Base-by-base conservation (phyloP, 2,329 filamentous ascomycete genomes). In the Periglandula ipomoeae region DNA sequence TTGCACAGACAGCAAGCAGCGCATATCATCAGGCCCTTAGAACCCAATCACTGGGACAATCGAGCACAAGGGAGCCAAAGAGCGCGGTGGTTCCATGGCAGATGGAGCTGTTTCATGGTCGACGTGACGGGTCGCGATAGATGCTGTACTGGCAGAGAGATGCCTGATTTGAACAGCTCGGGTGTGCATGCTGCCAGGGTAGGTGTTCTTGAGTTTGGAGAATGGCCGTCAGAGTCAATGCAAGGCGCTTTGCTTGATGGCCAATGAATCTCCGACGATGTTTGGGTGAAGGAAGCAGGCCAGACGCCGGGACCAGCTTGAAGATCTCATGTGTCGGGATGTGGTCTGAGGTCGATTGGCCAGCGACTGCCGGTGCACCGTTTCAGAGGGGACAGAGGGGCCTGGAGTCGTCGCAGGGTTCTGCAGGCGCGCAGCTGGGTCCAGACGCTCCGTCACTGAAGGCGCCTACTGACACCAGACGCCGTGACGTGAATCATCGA, bases 91-190 rank as follows among this genome's bases (percentile, higher is more conserved):
- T 43, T 3, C 3, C 9, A 30, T 7, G 10, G 37, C 7, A 35
- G 30, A 34, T 24, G 41, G 19, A 23, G 26, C 7, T 22, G 48
- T 50, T 50, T 50, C 48, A 47, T 47, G 48, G 39, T 34, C 44
- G 39, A 23, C 38, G 15, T 23, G 17, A 43, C 22, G 39, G 44
- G 32, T 13, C 38, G 22, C 23, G 11, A 50, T 41, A 20, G 13
- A 38, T 15, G 26, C 15, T 26, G 34, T 34, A n/a, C n/a, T 24
- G 44, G 23, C n/a, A 41, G 40, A 26, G n/a, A 24, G 13, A 20
- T n/a, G 40, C 1, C 22, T 8, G 20, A 3, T 11, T 6, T 43
- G 40, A 43, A 27, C 40, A 20, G 40, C 15, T 19, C 13, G 7
- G 5, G 40, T n/a, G 2, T 7, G 15, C 13, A 43, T 20, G 15